Evolutionary conservation across 345 rosid genomes (phyloP).

Genomic region (Eucalyptus coolabah): DNA sequence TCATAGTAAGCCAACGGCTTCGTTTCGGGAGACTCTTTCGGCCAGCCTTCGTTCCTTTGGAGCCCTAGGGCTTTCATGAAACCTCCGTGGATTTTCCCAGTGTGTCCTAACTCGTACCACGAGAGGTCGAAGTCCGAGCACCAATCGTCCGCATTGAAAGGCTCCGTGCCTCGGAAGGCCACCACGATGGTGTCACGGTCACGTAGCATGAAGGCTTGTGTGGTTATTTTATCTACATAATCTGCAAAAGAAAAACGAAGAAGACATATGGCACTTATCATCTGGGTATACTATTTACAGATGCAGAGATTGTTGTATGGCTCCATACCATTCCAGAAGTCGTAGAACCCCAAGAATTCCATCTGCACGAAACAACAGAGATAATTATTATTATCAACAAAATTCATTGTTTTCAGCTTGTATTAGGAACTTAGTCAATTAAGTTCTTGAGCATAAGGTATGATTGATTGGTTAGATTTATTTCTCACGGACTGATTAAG

Average conservation of each 20-base stretch:
- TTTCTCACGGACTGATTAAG: no score
- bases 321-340: conserved; percentile 62
- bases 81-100: conserved; percentile 44
- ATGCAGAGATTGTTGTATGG: neutral
- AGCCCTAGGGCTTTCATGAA: conserved; percentile 63
- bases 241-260: conserved; percentile 4
- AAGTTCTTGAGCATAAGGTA: neutral
- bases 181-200: conserved; percentile 15
- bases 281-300: neutral
- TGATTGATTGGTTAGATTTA: neutral
- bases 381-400: neutral
- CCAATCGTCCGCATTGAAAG: conserved; percentile 34
- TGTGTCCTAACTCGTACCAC: conserved; percentile 13
- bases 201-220: conserved; percentile 17
- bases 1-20: conserved; percentile 38
- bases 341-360: conserved; percentile 41
- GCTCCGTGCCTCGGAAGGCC: conserved; percentile 39
- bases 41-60: neutral
- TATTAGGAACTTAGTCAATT: neutral
- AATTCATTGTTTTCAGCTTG: neutral
- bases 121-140: conserved; percentile 29
- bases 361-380: conserved; percentile 14
- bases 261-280: neutral
- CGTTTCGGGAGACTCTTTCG: neutral
- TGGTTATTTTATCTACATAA: conserved; percentile 1